A percentile compares a stretch with the other conserved stretches of the same genome.
Evolutionary conservation across 345 rosid genomes (phyloP).

Genomic region (Firmiana major): DNA sequence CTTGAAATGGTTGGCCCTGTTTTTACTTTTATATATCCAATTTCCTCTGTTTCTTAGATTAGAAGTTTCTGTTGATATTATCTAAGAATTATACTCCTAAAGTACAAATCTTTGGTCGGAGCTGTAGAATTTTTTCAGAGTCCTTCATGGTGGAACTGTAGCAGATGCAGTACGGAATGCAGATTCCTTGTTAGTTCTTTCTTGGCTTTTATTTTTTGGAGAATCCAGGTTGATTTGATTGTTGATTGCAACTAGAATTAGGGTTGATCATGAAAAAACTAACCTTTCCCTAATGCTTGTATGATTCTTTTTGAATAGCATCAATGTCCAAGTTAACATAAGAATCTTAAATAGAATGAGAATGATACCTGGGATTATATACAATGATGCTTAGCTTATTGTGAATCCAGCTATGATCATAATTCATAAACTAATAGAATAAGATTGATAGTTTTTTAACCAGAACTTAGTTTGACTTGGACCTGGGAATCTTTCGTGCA

Average conservation of each 20-base stretch:
- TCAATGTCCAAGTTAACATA: background rate
- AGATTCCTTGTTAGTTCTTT: background rate
- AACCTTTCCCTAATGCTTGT: background rate
- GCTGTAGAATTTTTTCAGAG: background rate
- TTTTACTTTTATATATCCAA: background rate
- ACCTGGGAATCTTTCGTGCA: background rate
- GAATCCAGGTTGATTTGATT: background rate
- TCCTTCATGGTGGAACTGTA: background rate
- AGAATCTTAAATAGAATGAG: background rate
- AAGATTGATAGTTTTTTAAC: background rate
- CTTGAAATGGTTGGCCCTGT: conserved; percentile 76
- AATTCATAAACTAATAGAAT: background rate
- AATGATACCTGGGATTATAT: background rate
- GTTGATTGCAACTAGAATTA: background rate
- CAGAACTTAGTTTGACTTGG: background rate
- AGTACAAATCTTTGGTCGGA: background rate
- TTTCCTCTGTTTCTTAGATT: background rate
- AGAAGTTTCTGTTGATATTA: background rate
- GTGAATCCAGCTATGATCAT: background rate
- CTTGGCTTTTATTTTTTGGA: background rate
- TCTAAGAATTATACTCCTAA: background rate
- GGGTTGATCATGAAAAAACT: background rate
- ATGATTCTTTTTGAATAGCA: background rate
- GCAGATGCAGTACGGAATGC: background rate
- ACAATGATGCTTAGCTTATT: background rate